Percentiles rank a stretch among this genome's conserved stretches.
Conservation (phyloP, 495 filamentous ascomycete species). For the Podospora comata region DNA sequence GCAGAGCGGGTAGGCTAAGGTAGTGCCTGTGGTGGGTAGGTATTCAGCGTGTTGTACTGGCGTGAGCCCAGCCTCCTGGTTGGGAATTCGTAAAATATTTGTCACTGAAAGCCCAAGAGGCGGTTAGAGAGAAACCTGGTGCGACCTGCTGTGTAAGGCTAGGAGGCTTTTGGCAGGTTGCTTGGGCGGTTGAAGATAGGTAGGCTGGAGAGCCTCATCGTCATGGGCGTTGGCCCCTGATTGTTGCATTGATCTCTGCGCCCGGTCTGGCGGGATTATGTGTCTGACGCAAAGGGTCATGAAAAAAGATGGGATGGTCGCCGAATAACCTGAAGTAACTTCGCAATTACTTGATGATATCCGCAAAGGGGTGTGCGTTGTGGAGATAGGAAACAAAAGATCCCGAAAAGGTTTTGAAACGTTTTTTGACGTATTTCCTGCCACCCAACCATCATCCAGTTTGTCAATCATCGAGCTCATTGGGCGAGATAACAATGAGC, state of each 20-base stretch:
- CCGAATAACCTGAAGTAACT: background rate
- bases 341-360: background rate
- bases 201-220: background rate
- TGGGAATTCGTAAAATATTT: background rate
- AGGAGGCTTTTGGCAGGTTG: background rate
- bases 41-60: background rate
- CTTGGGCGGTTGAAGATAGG: background rate
- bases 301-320: background rate
- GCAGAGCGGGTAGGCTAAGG: background rate
- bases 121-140: background rate
- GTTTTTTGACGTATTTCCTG: background rate
- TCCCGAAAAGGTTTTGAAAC: background rate
- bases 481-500: background rate
- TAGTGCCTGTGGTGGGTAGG: background rate
- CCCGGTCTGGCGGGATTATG: background rate
- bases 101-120: background rate
- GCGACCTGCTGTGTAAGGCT: background rate
- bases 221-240: background rate
- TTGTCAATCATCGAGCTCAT: background rate
- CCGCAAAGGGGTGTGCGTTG: background rate
- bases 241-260: background rate
- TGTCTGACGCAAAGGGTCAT: background rate
- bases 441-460: background rate
- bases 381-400: background rate
- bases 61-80: background rate